phyloP scores from a whole-genome alignment of 2,329 filamentous ascomycete genomes.

The Colletotrichum trifolii region DNA sequence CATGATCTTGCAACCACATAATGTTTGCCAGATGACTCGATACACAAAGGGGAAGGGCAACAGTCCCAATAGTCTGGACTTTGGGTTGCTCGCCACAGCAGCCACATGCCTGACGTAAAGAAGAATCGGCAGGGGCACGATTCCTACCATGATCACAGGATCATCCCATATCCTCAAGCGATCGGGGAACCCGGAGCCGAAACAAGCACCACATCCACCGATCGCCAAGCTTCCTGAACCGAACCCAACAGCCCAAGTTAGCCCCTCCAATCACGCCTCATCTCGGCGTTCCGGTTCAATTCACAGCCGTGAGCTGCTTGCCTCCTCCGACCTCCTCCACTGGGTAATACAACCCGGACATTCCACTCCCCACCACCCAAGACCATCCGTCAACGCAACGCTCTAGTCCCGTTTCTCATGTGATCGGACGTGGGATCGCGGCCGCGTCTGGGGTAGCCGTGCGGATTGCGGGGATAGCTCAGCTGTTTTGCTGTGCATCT shows the following conservation, averaged over 20 bases:
- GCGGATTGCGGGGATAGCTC: slow-evolving; percentile 25
- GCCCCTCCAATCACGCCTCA: slow-evolving; percentile 29
- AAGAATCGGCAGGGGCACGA: not conserved
- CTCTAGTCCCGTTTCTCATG: slow-evolving; percentile 5
- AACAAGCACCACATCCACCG: not conserved
- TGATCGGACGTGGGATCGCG: slow-evolving; percentile 26
- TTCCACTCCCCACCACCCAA: not conserved
- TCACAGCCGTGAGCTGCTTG: slow-evolving; percentile 1
- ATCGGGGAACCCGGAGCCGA: slow-evolving; percentile 28
- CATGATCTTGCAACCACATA: not conserved
- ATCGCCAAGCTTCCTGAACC: slow-evolving; percentile 9
- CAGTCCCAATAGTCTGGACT: slow-evolving; percentile 8
- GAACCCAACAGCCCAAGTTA: slow-evolving; percentile 1
- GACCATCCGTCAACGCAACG: not conserved
- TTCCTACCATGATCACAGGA: not conserved
- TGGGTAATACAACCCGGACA: slow-evolving; percentile 17
- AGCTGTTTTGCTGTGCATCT: slow-evolving; percentile 2
- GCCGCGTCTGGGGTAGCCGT: slow-evolving; percentile 26
- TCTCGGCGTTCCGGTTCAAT: slow-evolving; percentile 31
- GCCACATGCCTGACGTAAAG: not conserved
- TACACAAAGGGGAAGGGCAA: not conserved
- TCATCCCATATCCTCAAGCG: not conserved
- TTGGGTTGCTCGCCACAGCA: no score
- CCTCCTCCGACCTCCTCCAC: not conserved
- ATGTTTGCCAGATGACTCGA: not conserved